Percentiles rank a stretch among this genome's conserved stretches.
Conservation (phyloP, 345 rosid genomes). For the Excoecaria agallocha region DNA sequence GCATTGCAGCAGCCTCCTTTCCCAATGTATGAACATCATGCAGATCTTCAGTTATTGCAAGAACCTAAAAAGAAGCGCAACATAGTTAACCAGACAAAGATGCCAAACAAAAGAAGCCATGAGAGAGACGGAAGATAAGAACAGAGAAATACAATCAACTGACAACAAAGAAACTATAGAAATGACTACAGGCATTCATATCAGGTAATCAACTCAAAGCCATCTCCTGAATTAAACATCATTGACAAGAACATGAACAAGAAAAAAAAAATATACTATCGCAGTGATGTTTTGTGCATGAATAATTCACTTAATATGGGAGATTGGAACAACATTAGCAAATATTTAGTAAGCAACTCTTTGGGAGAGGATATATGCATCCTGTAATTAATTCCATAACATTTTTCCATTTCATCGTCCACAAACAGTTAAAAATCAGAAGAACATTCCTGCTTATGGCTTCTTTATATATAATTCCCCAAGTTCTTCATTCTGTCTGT, state of each 20-base stretch:
- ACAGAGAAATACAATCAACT: background rate
- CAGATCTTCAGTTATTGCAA: slow-evolving; percentile 85
- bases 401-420: no score
- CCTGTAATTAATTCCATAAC: no score
- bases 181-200: background rate
- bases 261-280: no score
- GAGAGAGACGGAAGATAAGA: slow-evolving; percentile 4
- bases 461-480: no score
- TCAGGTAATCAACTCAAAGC: background rate
- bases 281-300: no score
- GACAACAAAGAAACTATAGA: background rate
- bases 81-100: slow-evolving; percentile 19
- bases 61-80: slow-evolving; percentile 52
- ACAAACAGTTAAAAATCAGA: no score
- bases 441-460: no score
- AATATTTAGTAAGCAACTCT: no score
- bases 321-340: background rate
- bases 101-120: slow-evolving; percentile 10
- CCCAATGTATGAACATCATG: slow-evolving; percentile 83
- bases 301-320: no score
- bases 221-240: no score
- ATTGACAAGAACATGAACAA: no score
- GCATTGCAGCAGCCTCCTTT: slow-evolving; percentile 75
- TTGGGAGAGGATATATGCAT: background rate
- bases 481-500: no score